A percentile compares a stretch with the other conserved stretches of the same genome.
Conservation (phyloP, 495 filamentous ascomycete species). For the Platismatia glauca region DNA sequence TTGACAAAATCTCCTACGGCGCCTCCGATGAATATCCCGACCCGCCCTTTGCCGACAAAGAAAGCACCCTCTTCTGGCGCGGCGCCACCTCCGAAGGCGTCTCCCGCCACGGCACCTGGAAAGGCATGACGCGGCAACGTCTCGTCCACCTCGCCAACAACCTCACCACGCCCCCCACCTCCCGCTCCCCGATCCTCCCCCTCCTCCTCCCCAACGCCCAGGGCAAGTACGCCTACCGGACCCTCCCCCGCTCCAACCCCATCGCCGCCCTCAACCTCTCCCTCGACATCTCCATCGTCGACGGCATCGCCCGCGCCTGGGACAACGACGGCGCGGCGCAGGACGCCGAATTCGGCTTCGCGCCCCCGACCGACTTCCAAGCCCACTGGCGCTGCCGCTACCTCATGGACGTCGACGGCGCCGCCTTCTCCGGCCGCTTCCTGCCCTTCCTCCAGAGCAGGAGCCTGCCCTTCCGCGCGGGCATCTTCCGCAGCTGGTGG, state of each 20-base stretch:
- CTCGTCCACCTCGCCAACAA: constrained; percentile 48
- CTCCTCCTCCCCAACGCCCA: constrained; percentile 20
- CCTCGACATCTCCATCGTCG: constrained; percentile 35
- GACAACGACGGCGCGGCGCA: constrained; percentile 44
- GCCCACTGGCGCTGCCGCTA: constrained; percentile 55
- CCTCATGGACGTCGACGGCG: constrained; percentile 61
- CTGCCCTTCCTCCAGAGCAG: constrained; percentile 51
- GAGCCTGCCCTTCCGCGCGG: constrained; percentile 53
- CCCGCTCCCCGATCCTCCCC: constrained; percentile 37
- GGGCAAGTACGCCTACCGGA: constrained; percentile 33
- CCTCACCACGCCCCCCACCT: constrained; percentile 29
- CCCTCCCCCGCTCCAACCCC: constrained; percentile 22
- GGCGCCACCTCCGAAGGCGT: constrained; percentile 51
- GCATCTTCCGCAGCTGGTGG: constrained; percentile 68
- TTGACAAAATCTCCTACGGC: constrained; percentile 39
- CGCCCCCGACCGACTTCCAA: constrained; percentile 41
- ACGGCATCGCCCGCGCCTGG: constrained; percentile 46
- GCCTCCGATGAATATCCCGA: constrained; percentile 33
- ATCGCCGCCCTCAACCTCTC: constrained; percentile 41
- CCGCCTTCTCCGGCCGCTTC: constrained; percentile 57
- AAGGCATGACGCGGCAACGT: constrained; percentile 51
- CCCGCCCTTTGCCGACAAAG: constrained; percentile 33
- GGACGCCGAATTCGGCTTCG: constrained; percentile 41
- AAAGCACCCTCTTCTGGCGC: constrained; percentile 44
- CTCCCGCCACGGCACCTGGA: constrained; percentile 44